These are phyloP conservation scores for Pseudomicrostroma phylloplanum DNA, from an alignment of 1,284 basidiomycete species.

Conservation along the genomic window DNA sequence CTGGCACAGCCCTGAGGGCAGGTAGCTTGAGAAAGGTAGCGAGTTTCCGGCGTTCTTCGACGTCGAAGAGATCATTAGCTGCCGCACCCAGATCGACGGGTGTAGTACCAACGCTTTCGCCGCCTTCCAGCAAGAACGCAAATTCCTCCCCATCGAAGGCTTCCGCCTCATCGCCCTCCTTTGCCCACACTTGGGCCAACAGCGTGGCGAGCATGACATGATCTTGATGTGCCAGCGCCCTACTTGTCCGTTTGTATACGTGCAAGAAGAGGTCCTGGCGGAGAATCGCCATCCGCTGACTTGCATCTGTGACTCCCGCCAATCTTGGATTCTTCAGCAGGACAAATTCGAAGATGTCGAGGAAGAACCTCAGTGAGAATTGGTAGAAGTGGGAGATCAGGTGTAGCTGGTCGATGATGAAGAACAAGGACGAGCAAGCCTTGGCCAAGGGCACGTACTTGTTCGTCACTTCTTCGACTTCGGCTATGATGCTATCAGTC, in stretches of 20 bases:
- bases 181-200: slow-evolving; percentile 81
- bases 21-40: slow-evolving; percentile 50
- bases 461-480: slow-evolving; percentile 89
- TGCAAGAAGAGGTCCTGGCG: slow-evolving; percentile 83
- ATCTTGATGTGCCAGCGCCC: slow-evolving; percentile 83
- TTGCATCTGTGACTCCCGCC: slow-evolving; percentile 68
- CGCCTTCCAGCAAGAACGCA: slow-evolving; percentile 82
- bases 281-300: slow-evolving; percentile 72
- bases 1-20: slow-evolving; percentile 70
- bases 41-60: slow-evolving; percentile 63
- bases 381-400: slow-evolving; percentile 97
- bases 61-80: slow-evolving; percentile 33
- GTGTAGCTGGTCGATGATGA: slow-evolving; percentile 89
- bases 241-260: slow-evolving; percentile 81
- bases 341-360: slow-evolving; percentile 94
- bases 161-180: slow-evolving; percentile 50
- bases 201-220: slow-evolving; percentile 84
- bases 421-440: slow-evolving; percentile 94
- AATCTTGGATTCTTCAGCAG: slow-evolving; percentile 86
- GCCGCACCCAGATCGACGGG: slow-evolving; percentile 51
- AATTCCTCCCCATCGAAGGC: slow-evolving; percentile 71
- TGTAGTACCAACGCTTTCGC: slow-evolving; percentile 57
- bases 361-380: slow-evolving; percentile 94
- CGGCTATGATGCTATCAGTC: slow-evolving; percentile 88
- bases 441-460: slow-evolving; percentile 93